Percentiles rank a stretch among this genome's conserved stretches.
These are phyloP conservation scores for Metarhizium sp. DNA, from an alignment of 2,329 filamentous ascomycete genomes.

Conservation along the genomic window DNA sequence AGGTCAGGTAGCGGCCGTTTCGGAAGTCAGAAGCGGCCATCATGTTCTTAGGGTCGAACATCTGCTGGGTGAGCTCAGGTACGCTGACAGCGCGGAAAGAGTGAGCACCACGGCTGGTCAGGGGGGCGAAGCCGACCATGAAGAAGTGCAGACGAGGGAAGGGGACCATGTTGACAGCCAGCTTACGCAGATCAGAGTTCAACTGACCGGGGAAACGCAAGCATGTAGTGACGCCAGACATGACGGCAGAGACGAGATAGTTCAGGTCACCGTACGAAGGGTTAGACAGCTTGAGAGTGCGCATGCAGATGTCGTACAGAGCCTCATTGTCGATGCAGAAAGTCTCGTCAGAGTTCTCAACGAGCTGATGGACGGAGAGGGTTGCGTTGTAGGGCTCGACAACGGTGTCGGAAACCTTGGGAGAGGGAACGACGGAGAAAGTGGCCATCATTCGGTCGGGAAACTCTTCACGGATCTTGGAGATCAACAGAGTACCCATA, in stretches of 20 bases:
- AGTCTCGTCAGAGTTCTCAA: conserved; percentile 99
- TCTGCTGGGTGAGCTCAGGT: conserved; percentile 98
- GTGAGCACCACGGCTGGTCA: conserved; percentile 77
- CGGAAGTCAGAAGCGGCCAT: conserved; percentile 99
- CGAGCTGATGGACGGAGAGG: conserved; percentile 95
- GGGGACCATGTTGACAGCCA: conserved; percentile 99
- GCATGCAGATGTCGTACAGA: conserved; percentile 99
- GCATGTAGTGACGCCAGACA: conserved; percentile 98
- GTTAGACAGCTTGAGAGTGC: conserved; percentile 96
- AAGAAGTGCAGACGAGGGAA: conserved; percentile 99
- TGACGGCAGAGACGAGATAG: conserved; percentile 98
- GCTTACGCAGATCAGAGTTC: conserved; percentile 98
- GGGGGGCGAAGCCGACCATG: conserved; percentile 99
- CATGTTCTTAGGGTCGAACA: conserved; percentile 99
- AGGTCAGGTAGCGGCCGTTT: conserved; percentile 98
- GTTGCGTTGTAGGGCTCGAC: conserved; percentile 99
- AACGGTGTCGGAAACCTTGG: conserved; percentile 99
- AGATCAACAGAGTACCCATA: conserved; percentile 99
- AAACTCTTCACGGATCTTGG: conserved; percentile 99
- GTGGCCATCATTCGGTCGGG: conserved; percentile 99
- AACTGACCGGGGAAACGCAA: conserved; percentile 99
- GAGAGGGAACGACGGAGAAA: conserved; percentile 96
- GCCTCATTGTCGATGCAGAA: conserved; percentile 99
- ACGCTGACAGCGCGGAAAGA: conserved; percentile 97
- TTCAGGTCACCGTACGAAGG: conserved; percentile 98